Percentiles rank a stretch among this genome's conserved stretches.
phyloP scores from a whole-genome alignment of 116 monocot genomes.

The Cymodocea nodosa region DNA sequence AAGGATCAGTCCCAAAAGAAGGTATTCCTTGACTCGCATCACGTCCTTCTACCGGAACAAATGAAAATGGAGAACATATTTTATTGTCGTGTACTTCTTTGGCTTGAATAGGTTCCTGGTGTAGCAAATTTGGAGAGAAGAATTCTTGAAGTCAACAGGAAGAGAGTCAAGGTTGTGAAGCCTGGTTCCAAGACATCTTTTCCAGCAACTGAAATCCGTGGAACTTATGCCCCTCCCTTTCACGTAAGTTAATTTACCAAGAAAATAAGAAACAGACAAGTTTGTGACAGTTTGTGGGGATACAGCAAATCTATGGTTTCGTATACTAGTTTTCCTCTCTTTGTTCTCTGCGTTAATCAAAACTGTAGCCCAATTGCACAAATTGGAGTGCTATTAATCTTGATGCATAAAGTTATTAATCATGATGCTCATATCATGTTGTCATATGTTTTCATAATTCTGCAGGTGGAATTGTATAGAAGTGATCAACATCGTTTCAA shows the following conservation, averaged over 20 bases:
- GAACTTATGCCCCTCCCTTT: slow-evolving; percentile 88
- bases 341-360: no score
- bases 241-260: slow-evolving; percentile 46
- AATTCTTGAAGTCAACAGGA: slow-evolving; percentile 84
- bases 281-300: neutral
- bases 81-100: neutral
- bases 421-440: neutral
- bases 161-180: slow-evolving; percentile 90
- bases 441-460: neutral
- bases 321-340: no score
- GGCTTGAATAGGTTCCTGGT: slow-evolving; percentile 45
- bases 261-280: no score
- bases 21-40: slow-evolving; percentile 20
- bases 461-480: slow-evolving; percentile 73
- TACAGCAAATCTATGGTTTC: no score
- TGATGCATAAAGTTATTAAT: neutral
- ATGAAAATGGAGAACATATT: neutral
- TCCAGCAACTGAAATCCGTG: slow-evolving; percentile 68
- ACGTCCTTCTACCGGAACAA: neutral
- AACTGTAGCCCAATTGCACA: no score
- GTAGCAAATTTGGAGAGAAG: slow-evolving; percentile 76
- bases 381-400: no score
- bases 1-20: slow-evolving; percentile 62
- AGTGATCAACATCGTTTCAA: slow-evolving; percentile 80
- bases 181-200: slow-evolving; percentile 96